phyloP scores from a whole-genome alignment of 345 rosid genomes.

The Limnanthes douglasii region DNA sequence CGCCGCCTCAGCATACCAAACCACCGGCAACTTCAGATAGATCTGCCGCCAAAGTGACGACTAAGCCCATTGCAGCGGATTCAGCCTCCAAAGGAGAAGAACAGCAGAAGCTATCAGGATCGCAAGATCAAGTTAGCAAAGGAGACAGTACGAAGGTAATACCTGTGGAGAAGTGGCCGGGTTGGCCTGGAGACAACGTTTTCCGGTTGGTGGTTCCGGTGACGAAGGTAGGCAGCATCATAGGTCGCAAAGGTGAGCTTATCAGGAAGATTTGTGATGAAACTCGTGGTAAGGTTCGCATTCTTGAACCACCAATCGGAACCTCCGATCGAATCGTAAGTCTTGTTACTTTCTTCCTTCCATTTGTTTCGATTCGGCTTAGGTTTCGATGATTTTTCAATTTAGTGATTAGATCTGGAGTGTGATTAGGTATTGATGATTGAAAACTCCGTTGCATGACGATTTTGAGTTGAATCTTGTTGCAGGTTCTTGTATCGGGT shows the following conservation, averaged over 20 bases:
- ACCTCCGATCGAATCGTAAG: conserved; percentile 65
- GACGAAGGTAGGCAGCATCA: conserved; percentile 63
- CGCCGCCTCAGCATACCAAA: too few relatives aligned
- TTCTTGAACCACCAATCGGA: conserved; percentile 51
- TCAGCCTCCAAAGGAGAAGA: too few relatives aligned
- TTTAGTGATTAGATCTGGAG: not conserved
- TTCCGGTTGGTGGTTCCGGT: conserved; percentile 73
- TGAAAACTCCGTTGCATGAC: too few relatives aligned
- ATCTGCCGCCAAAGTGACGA: too few relatives aligned
- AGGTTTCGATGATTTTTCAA: too few relatives aligned
- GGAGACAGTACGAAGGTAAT: too few relatives aligned
- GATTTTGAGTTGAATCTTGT: not conserved
- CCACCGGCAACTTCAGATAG: too few relatives aligned
- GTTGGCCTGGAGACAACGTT: conserved; percentile 86
- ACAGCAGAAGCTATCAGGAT: too few relatives aligned
- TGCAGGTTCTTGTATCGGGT: conserved; percentile 44
- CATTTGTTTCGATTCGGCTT: not conserved
- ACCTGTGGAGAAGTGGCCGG: conserved; percentile 68
- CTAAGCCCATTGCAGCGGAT: too few relatives aligned
- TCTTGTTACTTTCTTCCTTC: not conserved
- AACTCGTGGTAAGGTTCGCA: conserved; percentile 69
- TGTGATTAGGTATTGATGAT: too few relatives aligned
- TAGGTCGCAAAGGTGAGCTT: conserved; percentile 76
- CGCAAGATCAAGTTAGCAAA: too few relatives aligned
- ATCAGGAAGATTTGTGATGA: conserved; percentile 90